These are phyloP conservation scores for Pascua guehoae DNA, from an alignment of 1,284 basidiomycete genomes.

Conservation along the genomic window DNA sequence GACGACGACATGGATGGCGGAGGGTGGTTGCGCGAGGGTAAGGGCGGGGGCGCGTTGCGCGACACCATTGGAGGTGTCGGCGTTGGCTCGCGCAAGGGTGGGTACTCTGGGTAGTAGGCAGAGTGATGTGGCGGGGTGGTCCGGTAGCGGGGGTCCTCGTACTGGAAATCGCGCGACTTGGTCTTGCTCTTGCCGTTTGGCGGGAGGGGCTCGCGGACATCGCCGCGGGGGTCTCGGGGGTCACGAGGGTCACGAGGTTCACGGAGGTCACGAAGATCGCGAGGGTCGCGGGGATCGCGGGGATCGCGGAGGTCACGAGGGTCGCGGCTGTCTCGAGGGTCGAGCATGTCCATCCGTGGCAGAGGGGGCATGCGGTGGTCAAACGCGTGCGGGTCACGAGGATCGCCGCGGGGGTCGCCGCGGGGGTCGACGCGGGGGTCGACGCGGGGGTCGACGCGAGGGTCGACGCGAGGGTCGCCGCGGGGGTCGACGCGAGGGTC, in stretches of 20 bases:
- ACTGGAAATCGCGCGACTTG: background rate
- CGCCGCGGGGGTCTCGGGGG: background rate
- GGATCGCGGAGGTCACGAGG: background rate
- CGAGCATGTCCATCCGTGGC: background rate
- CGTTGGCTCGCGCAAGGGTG: background rate
- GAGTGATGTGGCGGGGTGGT: background rate
- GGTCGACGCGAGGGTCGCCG: background rate
- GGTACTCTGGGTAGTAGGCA: background rate
- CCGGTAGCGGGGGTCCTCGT: background rate
- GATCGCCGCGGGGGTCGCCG: background rate
- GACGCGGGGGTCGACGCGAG: background rate
- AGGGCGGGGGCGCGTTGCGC: too few relatives aligned
- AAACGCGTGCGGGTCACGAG: background rate
- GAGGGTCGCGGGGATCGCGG: background rate
- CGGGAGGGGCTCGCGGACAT: background rate
- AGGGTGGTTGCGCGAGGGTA: too few relatives aligned
- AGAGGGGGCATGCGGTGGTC: too few relatives aligned
- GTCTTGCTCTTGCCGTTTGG: background rate
- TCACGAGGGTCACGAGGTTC: background rate
- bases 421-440: background rate
- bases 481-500: background rate
- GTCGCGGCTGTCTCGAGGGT: conserved; percentile 1
- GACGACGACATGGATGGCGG: too few relatives aligned
- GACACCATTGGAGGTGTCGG: too few relatives aligned
- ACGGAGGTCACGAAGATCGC: conserved; percentile 3